Evolutionary conservation across 2,329 filamentous ascomycete genomes (phyloP).

Genomic region (Microthyrium microscopicum): DNA sequence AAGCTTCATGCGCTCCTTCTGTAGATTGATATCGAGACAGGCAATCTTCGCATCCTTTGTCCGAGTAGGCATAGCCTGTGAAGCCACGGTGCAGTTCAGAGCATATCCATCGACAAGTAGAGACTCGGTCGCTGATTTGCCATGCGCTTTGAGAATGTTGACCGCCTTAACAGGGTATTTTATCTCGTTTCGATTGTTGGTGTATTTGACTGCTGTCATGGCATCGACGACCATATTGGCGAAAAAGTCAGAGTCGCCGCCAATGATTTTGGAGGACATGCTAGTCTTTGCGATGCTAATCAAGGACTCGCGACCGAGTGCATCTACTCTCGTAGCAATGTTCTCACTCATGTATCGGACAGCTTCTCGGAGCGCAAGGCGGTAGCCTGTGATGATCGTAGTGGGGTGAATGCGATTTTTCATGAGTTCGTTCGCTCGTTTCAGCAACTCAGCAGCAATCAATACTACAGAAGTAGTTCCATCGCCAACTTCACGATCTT

Average conservation of each 20-base stretch:
- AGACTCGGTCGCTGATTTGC: constrained; percentile 80
- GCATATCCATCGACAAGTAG: constrained; percentile 90
- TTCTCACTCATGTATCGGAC: constrained; percentile 99
- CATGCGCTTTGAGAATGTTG: constrained; percentile 96
- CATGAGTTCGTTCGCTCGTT: constrained; percentile 92
- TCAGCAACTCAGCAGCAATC: constrained; percentile 87
- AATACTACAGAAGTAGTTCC: constrained; percentile 96
- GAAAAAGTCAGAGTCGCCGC: constrained; percentile 90
- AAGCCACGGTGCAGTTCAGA: constrained; percentile 95
- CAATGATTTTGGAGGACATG: constrained; percentile 99
- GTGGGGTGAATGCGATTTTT: constrained; percentile 99
- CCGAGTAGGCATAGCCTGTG: constrained; percentile 90
- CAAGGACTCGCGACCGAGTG: constrained; percentile 75
- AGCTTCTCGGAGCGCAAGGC: constrained; percentile 84
- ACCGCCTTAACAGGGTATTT: constrained; percentile 99
- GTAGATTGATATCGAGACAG: constrained; percentile 90
- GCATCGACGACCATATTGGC: constrained; percentile 93
- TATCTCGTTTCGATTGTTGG: constrained; percentile 74
- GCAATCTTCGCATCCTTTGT: constrained; percentile 93
- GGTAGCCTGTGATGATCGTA: constrained; percentile 97
- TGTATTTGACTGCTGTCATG: constrained; percentile 85
- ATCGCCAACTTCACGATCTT: constrained; percentile 97
- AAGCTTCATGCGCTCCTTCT: constrained; percentile 98
- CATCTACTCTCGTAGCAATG: constrained; percentile 88
- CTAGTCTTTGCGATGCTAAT: constrained; percentile 95